These are phyloP conservation scores for Chlamydomonas schloesseri DNA, from an alignment of 139 green algal species.

Conservation along the genomic window DNA sequence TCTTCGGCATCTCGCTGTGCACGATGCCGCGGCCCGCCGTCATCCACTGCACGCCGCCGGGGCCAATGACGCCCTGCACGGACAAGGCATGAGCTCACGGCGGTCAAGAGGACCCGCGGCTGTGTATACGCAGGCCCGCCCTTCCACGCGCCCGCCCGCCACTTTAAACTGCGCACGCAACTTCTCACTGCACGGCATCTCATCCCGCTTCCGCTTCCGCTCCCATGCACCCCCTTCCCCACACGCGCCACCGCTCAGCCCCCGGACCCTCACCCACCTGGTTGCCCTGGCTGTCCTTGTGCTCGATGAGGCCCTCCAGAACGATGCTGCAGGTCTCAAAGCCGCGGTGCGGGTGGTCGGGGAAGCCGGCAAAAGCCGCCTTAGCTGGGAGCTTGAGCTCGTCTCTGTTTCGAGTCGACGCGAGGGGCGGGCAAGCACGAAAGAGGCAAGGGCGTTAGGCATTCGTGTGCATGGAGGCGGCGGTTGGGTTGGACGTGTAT, in stretches of 20 bases:
- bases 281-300: conserved; percentile 86
- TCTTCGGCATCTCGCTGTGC: conserved; percentile 88
- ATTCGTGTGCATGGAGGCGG: too few species aligned
- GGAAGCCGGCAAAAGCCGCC: conserved; percentile 81
- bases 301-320: conserved; percentile 88
- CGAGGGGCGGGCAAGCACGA: not conserved
- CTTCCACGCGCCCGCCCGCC: too few species aligned
- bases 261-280: too few species aligned
- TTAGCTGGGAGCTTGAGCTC: conserved; percentile 82
- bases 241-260: not conserved
- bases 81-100: too few species aligned
- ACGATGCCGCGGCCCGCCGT: conserved; percentile 86
- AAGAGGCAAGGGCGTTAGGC: too few species aligned
- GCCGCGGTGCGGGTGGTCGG: conserved; percentile 88
- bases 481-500: not conserved
- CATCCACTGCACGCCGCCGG: conserved; percentile 95
- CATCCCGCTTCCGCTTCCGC: too few species aligned
- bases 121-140: too few species aligned
- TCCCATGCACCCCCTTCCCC: too few species aligned
- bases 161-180: too few species aligned
- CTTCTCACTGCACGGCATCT: too few species aligned
- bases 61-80: conserved; percentile 82
- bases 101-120: too few species aligned
- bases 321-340: conserved; percentile 96
- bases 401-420: conserved; percentile 55